Conservation (phyloP, 2,329 filamentous ascomycete species). For the Fusarium pseudonygamai region DNA sequence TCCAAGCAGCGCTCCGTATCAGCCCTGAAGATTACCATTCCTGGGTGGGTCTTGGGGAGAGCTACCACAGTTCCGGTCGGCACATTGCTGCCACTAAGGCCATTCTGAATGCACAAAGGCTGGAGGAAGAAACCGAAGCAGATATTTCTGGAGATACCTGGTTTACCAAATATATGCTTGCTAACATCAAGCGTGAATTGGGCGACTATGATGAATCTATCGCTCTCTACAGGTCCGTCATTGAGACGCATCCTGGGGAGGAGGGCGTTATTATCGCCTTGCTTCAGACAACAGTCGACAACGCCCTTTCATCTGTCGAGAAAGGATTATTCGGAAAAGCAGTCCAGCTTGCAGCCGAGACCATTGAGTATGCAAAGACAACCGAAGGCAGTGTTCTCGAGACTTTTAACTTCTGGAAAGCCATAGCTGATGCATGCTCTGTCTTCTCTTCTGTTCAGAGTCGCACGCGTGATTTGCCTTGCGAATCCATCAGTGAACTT, state of each 20-base stretch:
- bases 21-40: constrained; percentile 90
- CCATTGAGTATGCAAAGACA: constrained; percentile 72
- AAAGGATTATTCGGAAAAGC: constrained; percentile 89
- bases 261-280: constrained; percentile 89
- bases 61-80: constrained; percentile 91
- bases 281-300: constrained; percentile 88
- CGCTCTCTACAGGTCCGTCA: constrained; percentile 76
- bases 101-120: constrained; percentile 82
- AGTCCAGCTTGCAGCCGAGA: constrained; percentile 72
- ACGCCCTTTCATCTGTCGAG: constrained; percentile 78
- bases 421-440: constrained; percentile 86
- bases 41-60: constrained; percentile 96
- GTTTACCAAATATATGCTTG: constrained; percentile 97
- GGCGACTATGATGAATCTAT: constrained; percentile 91
- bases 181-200: constrained; percentile 91
- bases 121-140: constrained; percentile 69
- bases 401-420: constrained; percentile 96
- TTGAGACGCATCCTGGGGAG: constrained; percentile 74
- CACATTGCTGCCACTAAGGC: constrained; percentile 95
- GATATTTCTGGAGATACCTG: constrained; percentile 74
- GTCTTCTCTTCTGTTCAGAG: constrained; percentile 83
- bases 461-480: constrained; percentile 70
- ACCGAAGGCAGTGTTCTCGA: constrained; percentile 70
- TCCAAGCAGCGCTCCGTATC: constrained; percentile 87
- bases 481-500: constrained; percentile 64